Conservation (phyloP, 495 filamentous ascomycete species). For the Xylona heveae region DNA sequence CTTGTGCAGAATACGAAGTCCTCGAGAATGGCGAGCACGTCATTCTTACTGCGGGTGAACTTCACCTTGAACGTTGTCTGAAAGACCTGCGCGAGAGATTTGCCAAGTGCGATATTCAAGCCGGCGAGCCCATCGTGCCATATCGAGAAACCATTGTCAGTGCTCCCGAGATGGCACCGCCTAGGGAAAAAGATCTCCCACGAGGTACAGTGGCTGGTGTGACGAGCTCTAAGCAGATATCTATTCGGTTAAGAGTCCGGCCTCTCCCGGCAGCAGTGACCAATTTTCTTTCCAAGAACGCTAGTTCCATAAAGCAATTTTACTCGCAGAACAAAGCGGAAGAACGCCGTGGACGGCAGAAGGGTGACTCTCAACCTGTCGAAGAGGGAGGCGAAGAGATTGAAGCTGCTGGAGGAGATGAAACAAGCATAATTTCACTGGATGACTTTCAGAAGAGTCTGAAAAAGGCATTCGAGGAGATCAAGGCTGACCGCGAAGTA, state of each 20-base stretch:
- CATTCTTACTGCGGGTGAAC: constrained; percentile 76
- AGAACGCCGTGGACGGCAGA: constrained; percentile 20
- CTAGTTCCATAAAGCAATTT: constrained; percentile 53
- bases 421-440: constrained; percentile 34
- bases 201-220: constrained; percentile 54
- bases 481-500: constrained; percentile 40
- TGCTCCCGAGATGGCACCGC: constrained; percentile 75
- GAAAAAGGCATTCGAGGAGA: constrained; percentile 38
- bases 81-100: constrained; percentile 89
- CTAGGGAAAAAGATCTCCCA: constrained; percentile 70
- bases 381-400: constrained; percentile 12
- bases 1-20: constrained; percentile 87
- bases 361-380: constrained; percentile 6
- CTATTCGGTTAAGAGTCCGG: constrained; percentile 52
- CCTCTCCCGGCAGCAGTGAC: constrained; percentile 64
- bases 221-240: constrained; percentile 71
- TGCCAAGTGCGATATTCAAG: constrained; percentile 86
- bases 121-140: constrained; percentile 82
- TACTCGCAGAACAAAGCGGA: constrained; percentile 41
- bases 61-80: constrained; percentile 85
- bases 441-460: constrained; percentile 60
- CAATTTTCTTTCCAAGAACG: constrained; percentile 65
- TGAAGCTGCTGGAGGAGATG: constrained; percentile 27
- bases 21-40: constrained; percentile 91
- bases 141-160: constrained; percentile 83